Percentiles rank a stretch among this genome's conserved stretches.
phyloP scores from a whole-genome alignment of 768 basidiomycete genomes.

The Gloeopeniophorella convolvens region DNA sequence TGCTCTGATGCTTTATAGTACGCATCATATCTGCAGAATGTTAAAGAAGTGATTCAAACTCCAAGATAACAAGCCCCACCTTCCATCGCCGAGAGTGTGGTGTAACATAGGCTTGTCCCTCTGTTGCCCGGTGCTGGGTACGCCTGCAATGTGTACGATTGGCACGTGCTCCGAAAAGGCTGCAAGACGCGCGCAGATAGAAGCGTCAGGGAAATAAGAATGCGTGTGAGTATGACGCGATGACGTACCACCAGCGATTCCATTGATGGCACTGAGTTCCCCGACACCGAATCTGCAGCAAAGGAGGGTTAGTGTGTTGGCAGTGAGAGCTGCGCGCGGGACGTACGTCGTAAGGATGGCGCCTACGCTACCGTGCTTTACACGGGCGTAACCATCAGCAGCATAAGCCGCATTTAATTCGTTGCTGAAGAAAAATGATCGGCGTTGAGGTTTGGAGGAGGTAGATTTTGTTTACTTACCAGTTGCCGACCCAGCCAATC shows the following conservation, averaged over 20 bases:
- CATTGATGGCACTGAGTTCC: slow-evolving; percentile 82
- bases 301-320: background rate
- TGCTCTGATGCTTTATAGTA: slow-evolving; percentile 72
- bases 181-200: slow-evolving; percentile 25
- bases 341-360: slow-evolving; percentile 73
- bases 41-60: background rate
- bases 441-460: too few species aligned
- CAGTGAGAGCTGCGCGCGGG: background rate
- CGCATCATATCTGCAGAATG: slow-evolving; percentile 56
- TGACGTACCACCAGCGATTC: slow-evolving; percentile 62
- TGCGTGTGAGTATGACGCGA: background rate
- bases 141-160: slow-evolving; percentile 81
- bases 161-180: slow-evolving; percentile 88
- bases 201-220: background rate
- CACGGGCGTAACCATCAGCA: slow-evolving; percentile 88
- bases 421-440: slow-evolving; percentile 43
- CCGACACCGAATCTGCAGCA: slow-evolving; percentile 79
- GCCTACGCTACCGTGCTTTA: slow-evolving; percentile 68
- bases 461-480: too few species aligned
- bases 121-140: slow-evolving; percentile 69
- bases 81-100: slow-evolving; percentile 83
- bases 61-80: slow-evolving; percentile 31
- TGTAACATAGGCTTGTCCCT: slow-evolving; percentile 70
- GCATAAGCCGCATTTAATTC: slow-evolving; percentile 88
- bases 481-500: slow-evolving; percentile 86